These are phyloP conservation scores for Scedosporium aurantiacum DNA, from an alignment of 2,329 filamentous ascomycete species.

Conservation along the genomic window DNA sequence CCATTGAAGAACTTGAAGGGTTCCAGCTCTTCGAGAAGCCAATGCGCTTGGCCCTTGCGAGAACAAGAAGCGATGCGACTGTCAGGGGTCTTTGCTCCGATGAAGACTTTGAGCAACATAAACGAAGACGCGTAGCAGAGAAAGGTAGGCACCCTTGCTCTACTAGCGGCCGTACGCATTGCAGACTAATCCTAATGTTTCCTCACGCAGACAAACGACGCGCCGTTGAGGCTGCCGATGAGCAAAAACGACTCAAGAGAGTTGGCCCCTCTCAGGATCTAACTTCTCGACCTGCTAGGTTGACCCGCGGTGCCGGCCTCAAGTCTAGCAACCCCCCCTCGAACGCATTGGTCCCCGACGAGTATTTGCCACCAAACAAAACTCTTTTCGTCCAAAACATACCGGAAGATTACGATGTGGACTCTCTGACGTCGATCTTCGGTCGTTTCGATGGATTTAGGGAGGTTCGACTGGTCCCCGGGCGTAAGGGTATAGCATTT, in stretches of 20 bases:
- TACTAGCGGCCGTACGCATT: neutral
- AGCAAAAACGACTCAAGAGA: constrained; percentile 66
- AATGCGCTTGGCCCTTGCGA: constrained; percentile 75
- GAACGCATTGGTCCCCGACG: constrained; percentile 77
- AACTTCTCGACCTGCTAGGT: constrained; percentile 48
- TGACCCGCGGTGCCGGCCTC: constrained; percentile 52
- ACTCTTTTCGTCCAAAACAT: constrained; percentile 90
- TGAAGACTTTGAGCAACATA: constrained; percentile 81
- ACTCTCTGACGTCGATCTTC: constrained; percentile 71
- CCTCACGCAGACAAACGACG: constrained; percentile 3
- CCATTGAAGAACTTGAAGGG: constrained; percentile 81
- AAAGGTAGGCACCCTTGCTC: constrained; percentile 52
- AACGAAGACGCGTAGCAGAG: constrained; percentile 71
- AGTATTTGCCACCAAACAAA: constrained; percentile 95
- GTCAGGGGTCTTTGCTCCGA: constrained; percentile 62
- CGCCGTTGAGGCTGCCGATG: constrained; percentile 68
- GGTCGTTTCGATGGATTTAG: constrained; percentile 85
- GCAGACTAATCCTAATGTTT: neutral
- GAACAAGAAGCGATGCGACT: constrained; percentile 76
- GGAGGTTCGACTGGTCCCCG: constrained; percentile 82
- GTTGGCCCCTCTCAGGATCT: constrained; percentile 33
- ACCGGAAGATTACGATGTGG: constrained; percentile 75
- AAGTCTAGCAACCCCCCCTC: constrained; percentile 62
- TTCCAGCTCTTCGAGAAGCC: constrained; percentile 90
- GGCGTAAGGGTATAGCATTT: constrained; percentile 81